Conservation (phyloP, 2,329 filamentous ascomycete genomes). For the Venturiaceae sp. region DNA sequence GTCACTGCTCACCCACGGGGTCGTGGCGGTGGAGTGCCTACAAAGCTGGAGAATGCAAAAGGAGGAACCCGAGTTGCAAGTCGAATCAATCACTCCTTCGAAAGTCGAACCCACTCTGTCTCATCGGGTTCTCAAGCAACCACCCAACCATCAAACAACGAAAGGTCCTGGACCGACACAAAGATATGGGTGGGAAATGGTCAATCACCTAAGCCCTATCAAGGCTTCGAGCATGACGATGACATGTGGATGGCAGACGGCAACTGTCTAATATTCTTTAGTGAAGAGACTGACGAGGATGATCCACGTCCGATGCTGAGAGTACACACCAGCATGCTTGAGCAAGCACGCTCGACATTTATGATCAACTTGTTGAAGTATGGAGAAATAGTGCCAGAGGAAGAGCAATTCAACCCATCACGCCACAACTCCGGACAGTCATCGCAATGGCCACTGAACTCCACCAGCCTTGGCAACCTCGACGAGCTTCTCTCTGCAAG, state of each 20-base stretch:
- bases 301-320: slow-evolving; percentile 24
- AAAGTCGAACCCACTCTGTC: not conserved
- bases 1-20: slow-evolving; percentile 26
- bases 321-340: slow-evolving; percentile 22
- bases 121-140: not conserved
- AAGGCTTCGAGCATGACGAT: slow-evolving; percentile 26
- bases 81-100: not conserved
- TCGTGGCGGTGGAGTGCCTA: slow-evolving; percentile 27
- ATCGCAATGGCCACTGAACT: slow-evolving; percentile 5
- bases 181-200: slow-evolving; percentile 24
- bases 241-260: slow-evolving; percentile 24
- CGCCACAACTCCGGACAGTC: not conserved
- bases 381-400: slow-evolving; percentile 22
- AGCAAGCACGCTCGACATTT: slow-evolving; percentile 26
- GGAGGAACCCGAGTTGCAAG: not conserved
- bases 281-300: slow-evolving; percentile 27
- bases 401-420: slow-evolving; percentile 9
- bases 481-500: slow-evolving; percentile 1
- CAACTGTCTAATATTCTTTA: slow-evolving; percentile 24
- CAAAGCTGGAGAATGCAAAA: slow-evolving; percentile 16
- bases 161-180: slow-evolving; percentile 13
- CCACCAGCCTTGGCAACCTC: slow-evolving; percentile 6
- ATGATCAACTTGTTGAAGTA: slow-evolving; percentile 24
- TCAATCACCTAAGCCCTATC: slow-evolving; percentile 21
- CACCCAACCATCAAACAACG: not conserved